Evolutionary conservation across 306 rosid species (phyloP).

Genomic region (Corylus americana): DNA sequence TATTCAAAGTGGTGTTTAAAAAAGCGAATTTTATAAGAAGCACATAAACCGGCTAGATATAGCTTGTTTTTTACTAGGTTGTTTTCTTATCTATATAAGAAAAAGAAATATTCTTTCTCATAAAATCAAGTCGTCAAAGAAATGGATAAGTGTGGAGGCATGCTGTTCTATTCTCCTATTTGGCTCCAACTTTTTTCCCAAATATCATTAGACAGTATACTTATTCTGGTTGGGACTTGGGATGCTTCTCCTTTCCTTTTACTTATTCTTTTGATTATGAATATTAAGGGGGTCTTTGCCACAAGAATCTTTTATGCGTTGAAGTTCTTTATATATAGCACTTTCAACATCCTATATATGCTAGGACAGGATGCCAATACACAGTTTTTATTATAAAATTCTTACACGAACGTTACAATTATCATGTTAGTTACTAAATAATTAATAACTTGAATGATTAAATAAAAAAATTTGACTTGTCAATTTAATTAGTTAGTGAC

Average conservation of each 20-base stretch:
- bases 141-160: background rate
- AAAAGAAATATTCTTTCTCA: too few relatives aligned
- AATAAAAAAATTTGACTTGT: too few relatives aligned
- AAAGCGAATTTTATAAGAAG: background rate
- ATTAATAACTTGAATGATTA: too few relatives aligned
- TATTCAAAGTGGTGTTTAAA: conserved; percentile 15
- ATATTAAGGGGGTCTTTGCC: background rate
- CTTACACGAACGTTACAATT: too few relatives aligned
- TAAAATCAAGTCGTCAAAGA: background rate
- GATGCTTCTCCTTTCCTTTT: background rate
- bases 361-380: too few relatives aligned
- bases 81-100: background rate
- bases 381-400: too few relatives aligned
- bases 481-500: too few relatives aligned
- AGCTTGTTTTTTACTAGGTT: too few relatives aligned
- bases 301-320: background rate
- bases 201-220: background rate
- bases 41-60: background rate
- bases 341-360: too few relatives aligned
- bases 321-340: too few relatives aligned
- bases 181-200: background rate
- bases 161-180: background rate
- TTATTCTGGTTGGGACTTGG: too few relatives aligned
- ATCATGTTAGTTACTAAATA: too few relatives aligned
- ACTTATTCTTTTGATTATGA: background rate